Base-by-base conservation (phyloP, 768 basidiomycete species). In the Cubamyces lactineus region DNA sequence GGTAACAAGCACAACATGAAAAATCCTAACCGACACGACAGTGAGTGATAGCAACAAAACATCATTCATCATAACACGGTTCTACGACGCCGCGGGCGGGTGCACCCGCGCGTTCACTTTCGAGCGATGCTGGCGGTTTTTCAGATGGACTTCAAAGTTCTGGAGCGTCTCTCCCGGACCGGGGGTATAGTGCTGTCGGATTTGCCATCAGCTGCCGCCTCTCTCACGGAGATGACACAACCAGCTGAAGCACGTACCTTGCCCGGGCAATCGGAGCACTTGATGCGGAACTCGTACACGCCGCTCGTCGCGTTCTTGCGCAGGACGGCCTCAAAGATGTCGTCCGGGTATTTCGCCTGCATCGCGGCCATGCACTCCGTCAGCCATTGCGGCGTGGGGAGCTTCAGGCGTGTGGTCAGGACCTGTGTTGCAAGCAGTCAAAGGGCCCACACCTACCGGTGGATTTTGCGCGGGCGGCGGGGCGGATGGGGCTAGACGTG, bases 141-240 rank as follows among this genome's bases (percentile, higher is more conserved):
- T 89, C 56, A 99, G 77, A 77, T 99, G 96, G 12, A 97, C 90
- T 71, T 94, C 91, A 67, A 94, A 98, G 73, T 98, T 97, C 24
- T 83, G 80, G 51, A 98, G 75, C 12, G 92, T 91, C 75, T 96
- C 89, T 8, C 83, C 89, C 12, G 92, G 92, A 48, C 96, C 96
- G 47, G 94, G 87, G 68, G 90, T 92, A 80, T 97, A 98, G 59
- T 97, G 74, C 88, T 95, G 69, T 45, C 59, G 54, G 51, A 40
- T 15, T 63, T 38, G 40, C 41, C n/a, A 30, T 68, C 63, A 57
- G 66, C 17, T 64, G 45, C 53, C n/a, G 16, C 38, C 16, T 61
- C 16, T 16, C 23, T 39, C 43, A 38, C n/a, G 41, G n/a, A 9
- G 17, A 39, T 39, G 38, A 19, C 16, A 17, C 51, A 51, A 38